These are phyloP conservation scores for Amanita pseudoporphyria DNA, from an alignment of 768 basidiomycete genomes.

Conservation along the genomic window DNA sequence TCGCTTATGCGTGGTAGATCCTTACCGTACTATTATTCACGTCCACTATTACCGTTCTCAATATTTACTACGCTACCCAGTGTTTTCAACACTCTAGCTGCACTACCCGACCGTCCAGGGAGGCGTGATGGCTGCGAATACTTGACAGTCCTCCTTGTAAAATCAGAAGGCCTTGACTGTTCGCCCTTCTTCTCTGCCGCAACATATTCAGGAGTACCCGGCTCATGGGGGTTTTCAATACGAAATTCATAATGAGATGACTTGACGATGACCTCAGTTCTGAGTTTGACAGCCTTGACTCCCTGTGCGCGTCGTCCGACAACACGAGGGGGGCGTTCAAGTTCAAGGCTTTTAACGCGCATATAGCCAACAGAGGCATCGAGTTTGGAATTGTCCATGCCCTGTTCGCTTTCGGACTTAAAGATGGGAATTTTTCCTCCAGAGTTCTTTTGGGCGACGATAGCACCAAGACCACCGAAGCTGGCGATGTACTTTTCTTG, in stretches of 20 bases:
- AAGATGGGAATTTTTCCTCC: slow-evolving; percentile 17
- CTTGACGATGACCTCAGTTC: slow-evolving; percentile 19
- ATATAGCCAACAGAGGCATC: slow-evolving; percentile 21
- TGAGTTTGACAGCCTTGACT: slow-evolving; percentile 26
- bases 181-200: slow-evolving; percentile 9
- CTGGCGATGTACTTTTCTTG: slow-evolving; percentile 22
- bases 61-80: too few relatives aligned
- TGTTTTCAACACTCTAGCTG: too few relatives aligned
- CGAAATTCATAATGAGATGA: slow-evolving; percentile 17
- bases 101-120: too few relatives aligned
- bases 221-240: slow-evolving; percentile 33
- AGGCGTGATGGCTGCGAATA: too few relatives aligned
- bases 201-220: slow-evolving; percentile 42
- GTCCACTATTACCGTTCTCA: too few relatives aligned
- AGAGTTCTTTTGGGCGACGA: slow-evolving; percentile 12
- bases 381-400: slow-evolving; percentile 14
- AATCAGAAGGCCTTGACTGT: neutral
- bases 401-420: slow-evolving; percentile 19
- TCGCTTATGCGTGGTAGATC: too few relatives aligned
- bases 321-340: slow-evolving; percentile 31
- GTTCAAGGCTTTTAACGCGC: slow-evolving; percentile 16
- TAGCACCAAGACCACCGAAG: slow-evolving; percentile 34
- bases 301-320: slow-evolving; percentile 33
- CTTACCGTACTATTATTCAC: too few relatives aligned
- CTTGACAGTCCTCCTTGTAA: neutral